These are phyloP conservation scores for Boletus insuetus DNA, from an alignment of 768 basidiomycete species.

Conservation along the genomic window DNA sequence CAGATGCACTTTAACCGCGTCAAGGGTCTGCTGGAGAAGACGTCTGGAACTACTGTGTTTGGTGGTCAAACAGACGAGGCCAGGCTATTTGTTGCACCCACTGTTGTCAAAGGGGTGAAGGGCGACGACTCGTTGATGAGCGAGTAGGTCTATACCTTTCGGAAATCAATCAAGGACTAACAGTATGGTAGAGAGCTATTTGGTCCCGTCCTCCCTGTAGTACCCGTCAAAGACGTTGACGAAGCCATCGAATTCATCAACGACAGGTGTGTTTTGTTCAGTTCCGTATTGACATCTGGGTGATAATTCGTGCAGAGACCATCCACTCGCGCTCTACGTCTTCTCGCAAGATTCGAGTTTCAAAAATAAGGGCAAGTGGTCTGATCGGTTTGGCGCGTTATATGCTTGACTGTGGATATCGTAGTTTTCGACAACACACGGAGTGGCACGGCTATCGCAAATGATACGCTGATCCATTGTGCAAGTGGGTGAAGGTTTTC, in stretches of 20 bases:
- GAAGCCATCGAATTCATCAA: constrained; percentile 72
- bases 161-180: neutral
- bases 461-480: constrained; percentile 65
- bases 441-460: constrained; percentile 67
- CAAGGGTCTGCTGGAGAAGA: constrained; percentile 58
- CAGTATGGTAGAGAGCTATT: constrained; percentile 66
- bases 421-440: constrained; percentile 67
- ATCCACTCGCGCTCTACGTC: constrained; percentile 75
- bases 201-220: constrained; percentile 75
- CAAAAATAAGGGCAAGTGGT: constrained; percentile 57
- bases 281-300: neutral
- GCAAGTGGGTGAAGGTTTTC: constrained; percentile 39
- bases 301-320: constrained; percentile 44
- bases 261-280: constrained; percentile 39
- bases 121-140: constrained; percentile 71
- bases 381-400: neutral
- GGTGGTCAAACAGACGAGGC: constrained; percentile 62
- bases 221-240: constrained; percentile 68
- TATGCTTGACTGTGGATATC: neutral
- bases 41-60: constrained; percentile 60
- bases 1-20: constrained; percentile 56
- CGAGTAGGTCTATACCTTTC: constrained; percentile 47
- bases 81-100: constrained; percentile 67
- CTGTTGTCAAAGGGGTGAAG: constrained; percentile 62
- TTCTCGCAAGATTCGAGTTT: constrained; percentile 60